phyloP scores from a whole-genome alignment of 2,329 filamentous ascomycete species.

The Orbilia blumenaviensis region DNA sequence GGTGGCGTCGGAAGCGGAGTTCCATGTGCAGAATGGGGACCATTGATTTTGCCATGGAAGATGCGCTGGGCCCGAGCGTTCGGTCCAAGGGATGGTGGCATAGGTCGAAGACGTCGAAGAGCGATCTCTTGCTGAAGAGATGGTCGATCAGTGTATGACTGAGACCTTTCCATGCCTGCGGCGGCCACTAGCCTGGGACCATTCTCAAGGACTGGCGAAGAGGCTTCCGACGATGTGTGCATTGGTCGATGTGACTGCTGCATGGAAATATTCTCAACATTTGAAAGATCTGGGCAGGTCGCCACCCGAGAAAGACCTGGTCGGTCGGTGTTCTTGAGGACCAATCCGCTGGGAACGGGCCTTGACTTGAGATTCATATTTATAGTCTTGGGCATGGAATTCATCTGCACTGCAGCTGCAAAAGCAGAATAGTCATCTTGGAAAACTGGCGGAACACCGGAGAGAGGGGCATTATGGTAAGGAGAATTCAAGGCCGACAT shows the following conservation, averaged over 20 bases:
- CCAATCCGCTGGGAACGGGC: conserved; percentile 35
- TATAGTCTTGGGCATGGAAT: conserved; percentile 55
- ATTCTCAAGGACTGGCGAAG: conserved; percentile 33
- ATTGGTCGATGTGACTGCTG: conserved; percentile 35
- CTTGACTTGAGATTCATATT: conserved; percentile 46
- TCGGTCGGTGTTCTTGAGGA: conserved; percentile 45
- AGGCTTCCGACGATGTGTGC: conserved; percentile 42
- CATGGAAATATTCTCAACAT: conserved; percentile 32
- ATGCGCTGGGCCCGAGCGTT: conserved; percentile 41
- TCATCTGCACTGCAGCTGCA: conserved; percentile 57
- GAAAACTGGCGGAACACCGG: conserved; percentile 50
- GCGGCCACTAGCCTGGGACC: conserved; percentile 18
- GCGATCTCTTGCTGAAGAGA: conserved; percentile 50
- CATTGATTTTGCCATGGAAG: conserved; percentile 33
- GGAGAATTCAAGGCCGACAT: conserved; percentile 39
- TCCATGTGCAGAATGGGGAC: conserved; percentile 41
- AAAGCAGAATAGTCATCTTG: conserved; percentile 56
- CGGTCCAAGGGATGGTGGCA: conserved; percentile 34
- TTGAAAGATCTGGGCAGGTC: conserved; percentile 45
- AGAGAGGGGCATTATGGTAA: conserved; percentile 43
- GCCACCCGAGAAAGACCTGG: conserved; percentile 38
- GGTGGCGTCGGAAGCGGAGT: conserved; percentile 51
- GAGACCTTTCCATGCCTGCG: conserved; percentile 41
- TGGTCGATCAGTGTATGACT: conserved; percentile 47
- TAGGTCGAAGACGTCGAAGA: conserved; percentile 39